A percentile compares a stretch with the other conserved stretches of the same genome.
Conservation (phyloP, 1,284 basidiomycete genomes). For the Laetiporus sulphureus region DNA sequence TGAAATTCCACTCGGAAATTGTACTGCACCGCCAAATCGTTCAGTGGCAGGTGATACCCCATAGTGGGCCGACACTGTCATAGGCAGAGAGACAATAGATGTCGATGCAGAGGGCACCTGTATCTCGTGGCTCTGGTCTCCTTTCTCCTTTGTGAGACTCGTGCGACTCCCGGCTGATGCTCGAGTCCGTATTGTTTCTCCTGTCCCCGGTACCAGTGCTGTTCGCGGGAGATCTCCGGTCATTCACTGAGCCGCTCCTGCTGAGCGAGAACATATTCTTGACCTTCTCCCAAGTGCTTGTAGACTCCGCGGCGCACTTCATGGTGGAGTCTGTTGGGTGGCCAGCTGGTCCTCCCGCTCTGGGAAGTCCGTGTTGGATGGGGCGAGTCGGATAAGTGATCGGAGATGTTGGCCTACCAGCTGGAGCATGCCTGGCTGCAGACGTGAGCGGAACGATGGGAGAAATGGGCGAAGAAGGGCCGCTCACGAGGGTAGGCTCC, state of each 20-base stretch:
- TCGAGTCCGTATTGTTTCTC: conserved; percentile 61
- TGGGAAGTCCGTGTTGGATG: conserved; percentile 41
- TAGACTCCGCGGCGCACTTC: conserved; percentile 52
- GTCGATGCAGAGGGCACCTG: conserved; percentile 57
- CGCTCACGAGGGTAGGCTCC: conserved; percentile 36
- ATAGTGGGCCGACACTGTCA: conserved; percentile 50
- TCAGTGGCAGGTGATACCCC: conserved; percentile 62
- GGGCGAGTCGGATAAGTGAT: conserved; percentile 47
- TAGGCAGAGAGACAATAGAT: conserved; percentile 53
- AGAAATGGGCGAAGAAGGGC: conserved; percentile 48
- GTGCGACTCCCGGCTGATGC: conserved; percentile 67
- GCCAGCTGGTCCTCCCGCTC: conserved; percentile 47
- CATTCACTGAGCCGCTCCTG: conserved; percentile 53
- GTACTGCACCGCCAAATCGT: conserved; percentile 56
- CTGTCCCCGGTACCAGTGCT: conserved; percentile 60
- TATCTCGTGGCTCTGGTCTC: conserved; percentile 42
- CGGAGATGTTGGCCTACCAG: conserved; percentile 43
- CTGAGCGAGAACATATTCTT: conserved; percentile 44
- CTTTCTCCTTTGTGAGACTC: conserved; percentile 52
- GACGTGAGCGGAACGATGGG: conserved; percentile 36
- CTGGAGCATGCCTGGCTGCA: conserved; percentile 14
- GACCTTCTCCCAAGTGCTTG: conserved; percentile 64
- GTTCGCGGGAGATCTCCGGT: conserved; percentile 71
- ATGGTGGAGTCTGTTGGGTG: conserved; percentile 34
- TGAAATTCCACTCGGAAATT: conserved; percentile 54